These are phyloP conservation scores for Phoenix dactylifera DNA, from an alignment of 176 grass and related monocot species.

Conservation along the genomic window DNA sequence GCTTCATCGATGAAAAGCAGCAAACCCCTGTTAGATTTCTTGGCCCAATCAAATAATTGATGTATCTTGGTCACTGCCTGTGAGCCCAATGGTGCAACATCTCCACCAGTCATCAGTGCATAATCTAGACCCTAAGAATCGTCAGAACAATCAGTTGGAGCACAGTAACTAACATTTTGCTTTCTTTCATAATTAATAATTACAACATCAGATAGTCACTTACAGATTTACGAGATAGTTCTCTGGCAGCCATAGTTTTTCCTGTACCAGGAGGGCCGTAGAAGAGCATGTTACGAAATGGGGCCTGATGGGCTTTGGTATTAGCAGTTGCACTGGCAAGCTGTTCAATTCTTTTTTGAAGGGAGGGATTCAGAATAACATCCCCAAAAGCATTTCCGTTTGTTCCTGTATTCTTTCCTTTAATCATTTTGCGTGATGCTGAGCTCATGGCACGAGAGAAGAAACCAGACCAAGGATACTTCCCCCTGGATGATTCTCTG, in stretches of 20 bases:
- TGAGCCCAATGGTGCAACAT: constrained; percentile 89
- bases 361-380: constrained; percentile 91
- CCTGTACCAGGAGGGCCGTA: constrained; percentile 98
- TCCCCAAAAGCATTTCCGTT: constrained; percentile 89
- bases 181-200: neutral
- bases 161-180: neutral
- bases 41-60: constrained; percentile 96
- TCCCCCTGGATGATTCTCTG: constrained; percentile 92
- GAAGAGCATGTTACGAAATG: constrained; percentile 98
- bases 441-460: constrained; percentile 52
- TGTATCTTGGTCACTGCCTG: constrained; percentile 99
- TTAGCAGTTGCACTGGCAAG: constrained; percentile 90
- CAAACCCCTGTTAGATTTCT: constrained; percentile 90
- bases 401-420: constrained; percentile 39
- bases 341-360: constrained; percentile 82
- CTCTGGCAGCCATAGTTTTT: constrained; percentile 95
- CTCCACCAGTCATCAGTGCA: constrained; percentile 97
- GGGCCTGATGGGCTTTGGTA: constrained; percentile 94
- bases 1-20: constrained; percentile 97
- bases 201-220: constrained; percentile 5
- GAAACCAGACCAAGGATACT: constrained; percentile 79
- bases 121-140: constrained; percentile 73
- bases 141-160: neutral
- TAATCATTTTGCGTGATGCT: constrained; percentile 52
- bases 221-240: constrained; percentile 84